Conservation (phyloP, 495 filamentous ascomycete genomes). For the Monascus purpureus region DNA sequence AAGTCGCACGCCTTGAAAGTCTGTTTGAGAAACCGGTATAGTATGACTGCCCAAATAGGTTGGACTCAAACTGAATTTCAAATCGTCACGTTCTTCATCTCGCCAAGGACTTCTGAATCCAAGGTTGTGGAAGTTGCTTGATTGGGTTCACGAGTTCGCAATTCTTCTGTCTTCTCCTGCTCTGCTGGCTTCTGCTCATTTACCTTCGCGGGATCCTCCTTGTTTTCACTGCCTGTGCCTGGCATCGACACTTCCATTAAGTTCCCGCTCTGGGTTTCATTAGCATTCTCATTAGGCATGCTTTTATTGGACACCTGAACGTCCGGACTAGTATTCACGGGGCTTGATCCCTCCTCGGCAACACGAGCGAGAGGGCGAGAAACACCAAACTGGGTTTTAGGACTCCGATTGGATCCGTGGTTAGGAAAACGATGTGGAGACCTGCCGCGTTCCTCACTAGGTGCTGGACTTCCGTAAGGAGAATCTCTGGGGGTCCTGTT, state of each 20-base stretch:
- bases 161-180: slow-evolving; percentile 13
- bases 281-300: slow-evolving; percentile 13
- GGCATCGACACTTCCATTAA: slow-evolving; percentile 35
- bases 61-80: too few species aligned
- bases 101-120: slow-evolving; percentile 31
- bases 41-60: too few species aligned
- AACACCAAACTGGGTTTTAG: slow-evolving; percentile 34
- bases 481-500: slow-evolving; percentile 28
- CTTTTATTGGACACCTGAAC: slow-evolving; percentile 22
- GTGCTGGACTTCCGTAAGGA: slow-evolving; percentile 38
- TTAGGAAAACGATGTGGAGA: slow-evolving; percentile 39
- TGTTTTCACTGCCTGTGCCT: slow-evolving; percentile 24
- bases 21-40: too few species aligned
- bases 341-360: slow-evolving; percentile 32
- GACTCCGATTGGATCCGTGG: slow-evolving; percentile 31
- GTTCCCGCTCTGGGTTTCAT: slow-evolving; percentile 21
- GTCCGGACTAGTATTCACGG: slow-evolving; percentile 16
- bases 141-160: slow-evolving; percentile 14
- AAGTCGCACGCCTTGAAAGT: too few species aligned
- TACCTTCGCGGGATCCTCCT: slow-evolving; percentile 14
- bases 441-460: slow-evolving; percentile 37
- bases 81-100: slow-evolving; percentile 45
- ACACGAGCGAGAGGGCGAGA: slow-evolving; percentile 41
- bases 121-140: slow-evolving; percentile 14
- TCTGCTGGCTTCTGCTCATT: slow-evolving; percentile 12